These are phyloP conservation scores for Sanghuangporus sanghuang DNA, from an alignment of 1,284 basidiomycete genomes.

Conservation along the genomic window DNA sequence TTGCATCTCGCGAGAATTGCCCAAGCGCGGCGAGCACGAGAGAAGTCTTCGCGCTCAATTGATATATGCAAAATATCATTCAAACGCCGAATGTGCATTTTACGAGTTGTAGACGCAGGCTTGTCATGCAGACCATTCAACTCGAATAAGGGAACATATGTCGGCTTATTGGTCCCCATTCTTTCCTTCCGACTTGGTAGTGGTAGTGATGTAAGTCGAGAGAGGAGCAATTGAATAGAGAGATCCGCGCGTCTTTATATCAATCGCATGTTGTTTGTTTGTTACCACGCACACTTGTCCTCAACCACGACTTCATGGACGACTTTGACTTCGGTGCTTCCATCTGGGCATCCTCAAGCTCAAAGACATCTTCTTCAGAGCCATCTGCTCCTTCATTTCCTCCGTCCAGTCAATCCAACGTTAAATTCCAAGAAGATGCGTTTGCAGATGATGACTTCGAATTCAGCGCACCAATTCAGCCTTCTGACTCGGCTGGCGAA, in stretches of 20 bases:
- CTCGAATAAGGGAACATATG: neutral
- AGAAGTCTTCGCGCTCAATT: conserved; percentile 63
- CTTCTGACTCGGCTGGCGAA: conserved; percentile 35
- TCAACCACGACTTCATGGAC: conserved; percentile 40
- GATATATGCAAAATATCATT: conserved; percentile 72
- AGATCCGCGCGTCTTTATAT: neutral
- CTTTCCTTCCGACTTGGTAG: neutral
- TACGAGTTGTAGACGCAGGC: conserved; percentile 41
- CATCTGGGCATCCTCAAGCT: conserved; percentile 56
- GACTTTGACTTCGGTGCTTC: conserved; percentile 66
- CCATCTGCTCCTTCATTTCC: conserved; percentile 6
- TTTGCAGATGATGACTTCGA: conserved; percentile 62
- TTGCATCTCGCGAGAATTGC: conserved; percentile 77
- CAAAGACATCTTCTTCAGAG: conserved; percentile 25
- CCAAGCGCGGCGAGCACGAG: conserved; percentile 72
- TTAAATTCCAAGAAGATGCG: conserved; percentile 37
- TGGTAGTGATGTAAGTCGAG: neutral
- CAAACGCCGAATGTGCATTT: conserved; percentile 65
- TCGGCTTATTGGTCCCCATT: neutral
- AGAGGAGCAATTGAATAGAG: neutral
- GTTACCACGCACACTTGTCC: neutral
- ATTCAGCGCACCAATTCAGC: conserved; percentile 53
- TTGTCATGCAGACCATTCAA: neutral
- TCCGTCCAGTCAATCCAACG: conserved; percentile 24
- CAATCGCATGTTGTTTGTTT: neutral